Evolutionary conservation across 1,284 basidiomycete genomes (phyloP), one percentile per base, ranked within the genome.

Genomic region (Abortiporus biennis): DNA sequence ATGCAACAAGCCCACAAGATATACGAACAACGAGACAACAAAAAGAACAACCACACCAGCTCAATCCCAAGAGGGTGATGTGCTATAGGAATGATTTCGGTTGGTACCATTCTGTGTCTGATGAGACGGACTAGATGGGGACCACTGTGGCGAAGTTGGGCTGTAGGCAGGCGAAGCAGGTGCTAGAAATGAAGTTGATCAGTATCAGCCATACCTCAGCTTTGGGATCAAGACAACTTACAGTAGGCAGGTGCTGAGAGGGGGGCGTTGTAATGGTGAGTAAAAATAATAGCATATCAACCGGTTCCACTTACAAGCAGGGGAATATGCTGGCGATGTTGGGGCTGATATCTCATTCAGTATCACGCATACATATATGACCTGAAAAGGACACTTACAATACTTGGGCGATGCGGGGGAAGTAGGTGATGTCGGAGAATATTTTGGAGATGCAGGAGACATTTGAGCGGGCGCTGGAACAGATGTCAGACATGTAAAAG

Each of bases 351-450:
- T 47, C 17, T 20, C 16, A 15, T 51, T 21, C 25, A 55, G 38
- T 15, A 40, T 49, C 6, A 15, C 1, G 40, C 13, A 9, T 16
- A 11, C 6, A 13, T 4, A 17, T 15, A 2, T 33, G 16, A 35
- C n/a, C 23, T 27, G 36, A 23, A 19, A 38, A 11, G 19, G 30
- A 23, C 6, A 71, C 86, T 56, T 65, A 89, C 80, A 92, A 63
- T 92, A 94, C 69, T 85, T 87, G 36, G 92, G 92, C 33, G 88
- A 91, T 1, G 89, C 75, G 0, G 90, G 89, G 1, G 87, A 91
- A 36, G 82, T 78, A 1, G 86, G 86, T 1, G 85, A 88, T 0
- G 85, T 88, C 4, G 87, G 85, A 21, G 89, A 91, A 62, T 91
- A 92, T 57, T 84, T 84, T 2, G 89, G 90, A 27, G 86, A 90